Evolutionary conservation across 1,284 basidiomycete species (phyloP).

Genomic region (Hymenochaete sp.): DNA sequence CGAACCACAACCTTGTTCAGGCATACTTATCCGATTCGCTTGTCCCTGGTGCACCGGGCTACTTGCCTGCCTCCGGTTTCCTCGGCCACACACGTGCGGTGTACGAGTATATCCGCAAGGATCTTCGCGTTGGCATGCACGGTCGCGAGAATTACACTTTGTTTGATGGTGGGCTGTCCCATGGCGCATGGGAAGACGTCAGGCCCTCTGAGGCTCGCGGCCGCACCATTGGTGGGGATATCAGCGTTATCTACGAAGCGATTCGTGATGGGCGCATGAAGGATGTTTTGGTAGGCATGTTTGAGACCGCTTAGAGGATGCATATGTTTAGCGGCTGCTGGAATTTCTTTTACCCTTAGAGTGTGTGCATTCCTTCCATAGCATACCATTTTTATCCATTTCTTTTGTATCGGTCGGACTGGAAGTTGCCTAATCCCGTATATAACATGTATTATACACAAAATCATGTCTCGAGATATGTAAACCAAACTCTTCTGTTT

Average conservation of each 20-base stretch:
- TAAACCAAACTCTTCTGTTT: too few relatives aligned
- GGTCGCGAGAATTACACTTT: constrained; percentile 55
- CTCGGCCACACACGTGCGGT: constrained; percentile 56
- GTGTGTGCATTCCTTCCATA: too few relatives aligned
- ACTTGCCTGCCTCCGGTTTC: constrained; percentile 50
- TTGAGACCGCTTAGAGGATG: too few relatives aligned
- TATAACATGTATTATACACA: too few relatives aligned
- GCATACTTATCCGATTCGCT: constrained; percentile 36
- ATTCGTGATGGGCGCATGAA: constrained; percentile 68
- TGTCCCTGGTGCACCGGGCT: constrained; percentile 37
- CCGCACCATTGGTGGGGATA: constrained; percentile 54
- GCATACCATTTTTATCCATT: too few relatives aligned
- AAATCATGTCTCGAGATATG: too few relatives aligned
- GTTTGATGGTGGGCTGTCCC: constrained; percentile 49
- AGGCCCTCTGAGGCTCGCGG: constrained; percentile 26
- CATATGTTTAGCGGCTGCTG: too few relatives aligned
- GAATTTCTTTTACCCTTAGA: too few relatives aligned
- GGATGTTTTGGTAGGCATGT: constrained; percentile 44
- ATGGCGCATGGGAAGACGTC: constrained; percentile 22
- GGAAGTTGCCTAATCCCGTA: too few relatives aligned
- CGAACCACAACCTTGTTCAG: constrained; percentile 24
- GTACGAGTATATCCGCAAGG: constrained; percentile 64
- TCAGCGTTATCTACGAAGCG: constrained; percentile 63
- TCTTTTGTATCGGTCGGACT: too few relatives aligned
- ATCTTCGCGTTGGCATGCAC: constrained; percentile 64